Evolutionary conservation across 2,329 filamentous ascomycete genomes (phyloP).

Genomic region (Fusarium poae): DNA sequence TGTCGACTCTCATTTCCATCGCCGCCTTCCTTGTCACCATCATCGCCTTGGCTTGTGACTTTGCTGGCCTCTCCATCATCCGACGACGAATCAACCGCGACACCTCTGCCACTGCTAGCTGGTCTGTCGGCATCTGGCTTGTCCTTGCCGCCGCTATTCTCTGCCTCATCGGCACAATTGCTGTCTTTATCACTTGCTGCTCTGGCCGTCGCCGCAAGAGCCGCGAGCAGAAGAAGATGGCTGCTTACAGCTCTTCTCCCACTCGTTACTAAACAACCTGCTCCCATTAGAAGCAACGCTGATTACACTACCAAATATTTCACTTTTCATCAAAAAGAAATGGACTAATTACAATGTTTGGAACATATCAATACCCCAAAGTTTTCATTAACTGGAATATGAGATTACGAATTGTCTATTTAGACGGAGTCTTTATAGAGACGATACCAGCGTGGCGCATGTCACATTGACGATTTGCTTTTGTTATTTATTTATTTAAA

Average conservation of each 20-base stretch:
- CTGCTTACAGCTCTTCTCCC: constrained; percentile 40
- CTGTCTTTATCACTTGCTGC: constrained; percentile 74
- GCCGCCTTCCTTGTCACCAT: constrained; percentile 65
- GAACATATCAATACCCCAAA: constrained; percentile 12
- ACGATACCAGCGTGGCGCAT: constrained; percentile 15
- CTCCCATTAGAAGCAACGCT: background rate
- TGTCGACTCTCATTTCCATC: constrained; percentile 64
- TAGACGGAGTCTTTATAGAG: constrained; percentile 17
- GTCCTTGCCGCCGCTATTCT: constrained; percentile 68
- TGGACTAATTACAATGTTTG: constrained; percentile 31
- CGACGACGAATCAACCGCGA: constrained; percentile 65
- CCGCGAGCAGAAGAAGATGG: constrained; percentile 48
- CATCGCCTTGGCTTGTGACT: constrained; percentile 67
- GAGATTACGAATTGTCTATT: constrained; percentile 33
- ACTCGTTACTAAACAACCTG: constrained; percentile 29
- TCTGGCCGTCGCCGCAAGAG: constrained; percentile 58
- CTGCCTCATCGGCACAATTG: constrained; percentile 65
- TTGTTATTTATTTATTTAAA: constrained; percentile 8
- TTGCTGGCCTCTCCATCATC: constrained; percentile 68
- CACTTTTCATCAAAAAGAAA: background rate
- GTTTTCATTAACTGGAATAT: constrained; percentile 24
- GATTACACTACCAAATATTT: background rate
- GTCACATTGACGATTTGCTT: constrained; percentile 4
- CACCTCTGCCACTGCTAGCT: constrained; percentile 60
- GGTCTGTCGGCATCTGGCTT: constrained; percentile 70